Base-by-base conservation (phyloP, 2,329 filamentous ascomycete genomes). In the Septoria linicola region DNA sequence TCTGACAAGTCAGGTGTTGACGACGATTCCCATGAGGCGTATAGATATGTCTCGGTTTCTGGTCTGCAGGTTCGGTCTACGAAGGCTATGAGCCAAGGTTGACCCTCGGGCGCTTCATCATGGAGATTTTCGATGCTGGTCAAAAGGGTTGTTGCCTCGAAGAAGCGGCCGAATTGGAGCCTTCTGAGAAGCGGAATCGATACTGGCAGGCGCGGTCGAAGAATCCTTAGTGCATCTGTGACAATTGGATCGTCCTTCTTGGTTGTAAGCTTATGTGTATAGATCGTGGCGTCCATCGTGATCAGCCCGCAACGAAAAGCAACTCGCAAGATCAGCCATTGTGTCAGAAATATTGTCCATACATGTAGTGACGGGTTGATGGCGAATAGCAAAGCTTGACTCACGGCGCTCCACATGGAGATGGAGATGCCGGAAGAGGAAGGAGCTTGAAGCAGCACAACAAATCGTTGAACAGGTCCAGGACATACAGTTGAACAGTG, bases 41-140 rank as follows among this genome's bases (percentile, higher is more conserved):
- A 87, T 1, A 87, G 61, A 78, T 80, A 87, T 23, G 82, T 70
- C 55, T 87, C 79, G 0, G 85, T 87, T 63, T 86, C 83, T 0
- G 80, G 81, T 0, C 76, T 74, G 47, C 74, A 74, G 3, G 77
- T 77, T 16, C 83, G 73, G 65, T 88, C 84, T 4, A 85, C 63
- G 62, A 83, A 86, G 0, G 79, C 80, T 0, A 78, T 75, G 62
- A 86, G 83, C 62, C 69, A 72, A 6, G 21, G 32, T 10, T 23
- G 32, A 2, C 44, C 11, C 44, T 34, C 21, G 16, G 40, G 16
- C 6, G n/a, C 16, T n/a, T n/a, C 19, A 16, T 21, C 3, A 6
- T 41, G 48, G 13, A 47, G 37, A 36, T 20, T 66, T 68, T 10
- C 67, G 68, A 59, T 34, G 37, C 62, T 67, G 1, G 64, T 63